phyloP scores from a whole-genome alignment of 306 rosid species.

The Corylus heterophylla region DNA sequence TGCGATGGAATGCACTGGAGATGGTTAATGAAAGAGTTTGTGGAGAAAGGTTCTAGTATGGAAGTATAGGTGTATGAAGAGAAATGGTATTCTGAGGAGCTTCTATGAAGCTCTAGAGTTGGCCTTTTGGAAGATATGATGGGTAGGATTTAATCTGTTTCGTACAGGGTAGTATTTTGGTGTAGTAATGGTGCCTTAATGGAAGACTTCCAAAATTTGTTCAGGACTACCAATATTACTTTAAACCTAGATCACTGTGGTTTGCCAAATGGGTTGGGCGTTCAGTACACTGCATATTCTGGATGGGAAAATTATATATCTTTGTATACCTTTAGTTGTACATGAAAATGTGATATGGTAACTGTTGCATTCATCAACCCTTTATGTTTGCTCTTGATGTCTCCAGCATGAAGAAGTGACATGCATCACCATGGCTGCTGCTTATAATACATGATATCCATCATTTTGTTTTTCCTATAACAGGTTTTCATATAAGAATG shows the following conservation, averaged over 20 bases:
- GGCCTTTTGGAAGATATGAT: not conserved
- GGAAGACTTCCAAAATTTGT: not conserved
- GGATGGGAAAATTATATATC: not conserved
- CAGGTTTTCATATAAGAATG: not conserved
- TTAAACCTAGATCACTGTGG: not conserved
- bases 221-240: not conserved
- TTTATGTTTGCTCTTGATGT: not conserved
- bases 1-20: slow-evolving; percentile 4
- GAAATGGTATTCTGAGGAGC: not conserved
- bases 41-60: not conserved
- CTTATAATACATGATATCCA: not conserved
- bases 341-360: not conserved
- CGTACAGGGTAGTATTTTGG: not conserved
- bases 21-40: not conserved
- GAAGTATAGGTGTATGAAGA: not conserved
- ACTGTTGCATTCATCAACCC: not conserved
- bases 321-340: not conserved
- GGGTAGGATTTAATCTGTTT: not conserved
- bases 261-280: not conserved
- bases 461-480: not conserved
- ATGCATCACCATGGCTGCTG: not conserved
- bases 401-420: not conserved
- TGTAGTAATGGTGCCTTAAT: not conserved
- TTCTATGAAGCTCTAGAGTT: not conserved
- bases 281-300: not conserved